A percentile compares a stretch with the other conserved stretches of the same genome.
Evolutionary conservation across 129 eudicot species (phyloP).

Genomic region (Apium graveolens): DNA sequence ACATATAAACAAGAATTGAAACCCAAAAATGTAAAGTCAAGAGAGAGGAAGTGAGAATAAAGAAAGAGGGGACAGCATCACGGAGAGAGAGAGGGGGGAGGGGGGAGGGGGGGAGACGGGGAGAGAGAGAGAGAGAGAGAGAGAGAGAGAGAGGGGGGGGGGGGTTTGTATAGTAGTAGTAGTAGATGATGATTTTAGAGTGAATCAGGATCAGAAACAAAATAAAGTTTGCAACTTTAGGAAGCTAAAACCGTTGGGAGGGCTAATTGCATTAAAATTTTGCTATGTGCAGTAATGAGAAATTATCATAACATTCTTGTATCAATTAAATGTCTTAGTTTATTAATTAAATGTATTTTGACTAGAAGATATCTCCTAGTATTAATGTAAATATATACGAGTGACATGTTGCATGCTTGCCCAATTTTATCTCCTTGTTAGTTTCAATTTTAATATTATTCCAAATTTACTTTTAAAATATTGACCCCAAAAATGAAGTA

Average conservation of each 20-base stretch:
- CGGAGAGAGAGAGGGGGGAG: neutral
- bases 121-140: conserved; percentile 7
- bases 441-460: no score
- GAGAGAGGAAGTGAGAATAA: conserved; percentile 5
- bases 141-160: conserved; percentile 1
- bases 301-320: no score
- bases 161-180: neutral
- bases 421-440: no score
- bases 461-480: no score
- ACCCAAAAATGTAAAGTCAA: neutral
- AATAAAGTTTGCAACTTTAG: neutral
- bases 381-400: no score
- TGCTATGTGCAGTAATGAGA: no score
- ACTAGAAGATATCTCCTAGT: no score
- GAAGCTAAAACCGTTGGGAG: neutral
- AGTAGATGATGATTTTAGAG: neutral
- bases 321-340: no score
- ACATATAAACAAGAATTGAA: neutral
- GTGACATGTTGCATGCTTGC: no score
- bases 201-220: conserved; percentile 3
- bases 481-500: no score
- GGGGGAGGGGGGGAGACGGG: conserved; percentile 2
- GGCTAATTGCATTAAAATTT: no score
- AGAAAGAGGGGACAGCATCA: neutral
- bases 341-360: no score